Evolutionary conservation across 2,329 filamentous ascomycete species (phyloP), one percentile per base, ranked within the genome.

Genomic region (Endocalyx cinctus): DNA sequence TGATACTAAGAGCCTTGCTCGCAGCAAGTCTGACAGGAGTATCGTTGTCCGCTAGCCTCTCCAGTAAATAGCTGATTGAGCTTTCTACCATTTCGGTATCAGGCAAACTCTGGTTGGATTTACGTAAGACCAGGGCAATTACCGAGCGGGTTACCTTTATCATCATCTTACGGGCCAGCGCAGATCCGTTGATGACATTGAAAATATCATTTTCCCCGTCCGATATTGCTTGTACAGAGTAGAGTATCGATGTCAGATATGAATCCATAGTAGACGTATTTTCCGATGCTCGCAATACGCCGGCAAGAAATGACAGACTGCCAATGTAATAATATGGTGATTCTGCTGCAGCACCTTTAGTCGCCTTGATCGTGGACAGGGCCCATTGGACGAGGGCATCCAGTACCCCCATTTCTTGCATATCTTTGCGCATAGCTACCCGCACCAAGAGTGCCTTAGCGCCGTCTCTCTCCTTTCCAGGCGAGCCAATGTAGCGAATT

Each of bases 21-120:
- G 90, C 87, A 19, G 90, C 84, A 48, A 95, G 77, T 23, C 92
- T 74, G 10, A 98, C 89, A 1, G 88, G 87, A 0, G 89, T 96
- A 51, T 97, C 89, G 39, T 86, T 85, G 57, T 98, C 92, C 2
- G 79, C 79, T 2, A 97, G 67, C 10, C 75, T 73, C 39, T 87
- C 82, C 3, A 98, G 71, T 4, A 96, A 70, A 50, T 85, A 80
- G 34, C 88, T 84, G 46, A 98, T 87, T 5, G 84, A 77, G 18
- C 82, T 81, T 61, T 97, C 90, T 12, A 94, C 59, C 54, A 84
- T 67, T 34, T 74, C 73, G 4, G 65, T 68, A 32, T 63, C 63
- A 10, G 51, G 46, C 52, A 60, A 55, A 17, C 62, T 62, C 30
- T 62, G 62, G 5, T 57, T 47, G 12, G 67, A 58, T 41, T 67